Conservation (phyloP, 2,329 filamentous ascomycete species). For the Diaporthe aspalathi region DNA sequence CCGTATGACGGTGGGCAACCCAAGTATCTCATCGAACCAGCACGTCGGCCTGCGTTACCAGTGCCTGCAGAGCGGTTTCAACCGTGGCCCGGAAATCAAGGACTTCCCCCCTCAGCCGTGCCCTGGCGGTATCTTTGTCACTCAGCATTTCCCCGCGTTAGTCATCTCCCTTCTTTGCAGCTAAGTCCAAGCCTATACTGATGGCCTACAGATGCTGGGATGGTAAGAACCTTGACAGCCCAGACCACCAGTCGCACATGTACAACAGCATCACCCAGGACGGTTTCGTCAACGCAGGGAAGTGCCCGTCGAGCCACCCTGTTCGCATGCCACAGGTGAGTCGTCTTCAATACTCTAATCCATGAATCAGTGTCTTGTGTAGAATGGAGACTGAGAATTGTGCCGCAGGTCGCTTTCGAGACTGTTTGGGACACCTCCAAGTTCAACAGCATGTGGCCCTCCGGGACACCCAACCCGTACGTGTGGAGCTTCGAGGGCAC, state of each 20-base stretch:
- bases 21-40: conserved; percentile 38
- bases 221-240: conserved; percentile 64
- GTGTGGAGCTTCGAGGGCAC: conserved; percentile 46
- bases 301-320: conserved; percentile 47
- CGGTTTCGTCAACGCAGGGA: conserved; percentile 43
- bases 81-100: conserved; percentile 41
- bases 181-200: conserved; percentile 50
- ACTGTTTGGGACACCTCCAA: conserved; percentile 57
- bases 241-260: conserved; percentile 58
- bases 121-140: conserved; percentile 52
- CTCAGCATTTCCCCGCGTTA: conserved; percentile 47
- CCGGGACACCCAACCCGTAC: conserved; percentile 48
- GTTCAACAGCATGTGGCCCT: conserved; percentile 53
- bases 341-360: background rate
- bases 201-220: conserved; percentile 65
- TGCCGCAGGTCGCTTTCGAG: conserved; percentile 50
- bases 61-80: conserved; percentile 48
- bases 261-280: conserved; percentile 44
- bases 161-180: conserved; percentile 55
- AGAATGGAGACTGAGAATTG: background rate
- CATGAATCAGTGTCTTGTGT: no score
- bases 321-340: conserved; percentile 47
- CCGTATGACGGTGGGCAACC: conserved; percentile 54
- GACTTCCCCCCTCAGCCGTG: conserved; percentile 53
- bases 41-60: conserved; percentile 48